A percentile compares a stretch with the other conserved stretches of the same genome.
phyloP scores from a whole-genome alignment of 108 stramenopile species.

The Cyclotella choctawhatcheeana region DNA sequence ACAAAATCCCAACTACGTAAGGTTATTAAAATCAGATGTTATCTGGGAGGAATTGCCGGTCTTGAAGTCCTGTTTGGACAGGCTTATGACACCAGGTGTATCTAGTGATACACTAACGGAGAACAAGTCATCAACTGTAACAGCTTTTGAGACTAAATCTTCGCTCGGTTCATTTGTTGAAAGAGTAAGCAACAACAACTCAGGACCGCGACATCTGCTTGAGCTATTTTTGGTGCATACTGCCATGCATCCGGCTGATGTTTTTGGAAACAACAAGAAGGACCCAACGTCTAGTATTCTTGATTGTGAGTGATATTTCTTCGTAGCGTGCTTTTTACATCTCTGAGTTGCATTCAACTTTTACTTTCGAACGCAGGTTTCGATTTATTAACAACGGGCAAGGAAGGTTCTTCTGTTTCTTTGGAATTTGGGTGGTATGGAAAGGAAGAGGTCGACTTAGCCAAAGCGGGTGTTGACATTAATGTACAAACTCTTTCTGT shows the following conservation, averaged over 20 bases:
- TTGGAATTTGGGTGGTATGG: slow-evolving; percentile 30
- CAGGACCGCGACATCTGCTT: slow-evolving; percentile 67
- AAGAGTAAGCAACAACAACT: slow-evolving; percentile 58
- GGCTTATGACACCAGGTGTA: neutral
- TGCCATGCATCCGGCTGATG: slow-evolving; percentile 57
- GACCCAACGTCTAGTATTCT: slow-evolving; percentile 61
- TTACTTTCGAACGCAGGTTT: no score
- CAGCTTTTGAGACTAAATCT: neutral
- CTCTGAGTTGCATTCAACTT: no score
- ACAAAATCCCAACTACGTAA: slow-evolving; percentile 45
- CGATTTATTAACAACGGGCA: slow-evolving; percentile 11
- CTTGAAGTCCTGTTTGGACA: slow-evolving; percentile 9
- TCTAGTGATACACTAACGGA: neutral
- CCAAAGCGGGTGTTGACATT: neutral
- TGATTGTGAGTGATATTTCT: slow-evolving; percentile 57
- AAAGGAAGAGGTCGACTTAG: slow-evolving; percentile 3
- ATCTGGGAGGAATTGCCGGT: slow-evolving; percentile 29
- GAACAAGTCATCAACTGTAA: neutral
- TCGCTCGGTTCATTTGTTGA: slow-evolving; percentile 59
- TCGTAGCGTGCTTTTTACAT: no score
- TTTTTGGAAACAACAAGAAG: slow-evolving; percentile 57
- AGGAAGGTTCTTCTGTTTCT: neutral
- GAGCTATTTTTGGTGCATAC: slow-evolving; percentile 62
- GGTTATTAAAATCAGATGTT: slow-evolving; percentile 11
- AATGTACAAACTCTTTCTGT: slow-evolving; percentile 51